Evolutionary conservation across 768 basidiomycete genomes (phyloP).

Genomic region (Xerocomellus dryophilus): DNA sequence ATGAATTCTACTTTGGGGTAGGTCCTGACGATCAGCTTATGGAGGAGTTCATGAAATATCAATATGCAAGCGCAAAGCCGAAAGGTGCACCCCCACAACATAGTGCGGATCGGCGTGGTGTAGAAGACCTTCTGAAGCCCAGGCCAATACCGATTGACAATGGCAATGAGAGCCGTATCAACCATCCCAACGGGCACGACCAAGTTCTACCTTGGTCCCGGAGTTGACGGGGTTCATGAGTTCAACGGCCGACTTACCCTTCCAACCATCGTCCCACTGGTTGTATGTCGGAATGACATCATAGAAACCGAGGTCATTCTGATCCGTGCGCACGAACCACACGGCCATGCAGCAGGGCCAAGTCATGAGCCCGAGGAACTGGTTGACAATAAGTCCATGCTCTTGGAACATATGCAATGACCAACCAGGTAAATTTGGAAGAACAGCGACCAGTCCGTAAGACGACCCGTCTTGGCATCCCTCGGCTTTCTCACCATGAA

Average conservation of each 20-base stretch:
- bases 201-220: slow-evolving; percentile 44
- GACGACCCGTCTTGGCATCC: slow-evolving; percentile 45
- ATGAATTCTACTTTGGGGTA: slow-evolving; percentile 39
- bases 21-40: slow-evolving; percentile 44
- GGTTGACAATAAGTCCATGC: slow-evolving; percentile 1
- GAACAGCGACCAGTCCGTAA: slow-evolving; percentile 49
- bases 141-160: slow-evolving; percentile 43
- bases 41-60: slow-evolving; percentile 40
- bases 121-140: slow-evolving; percentile 43
- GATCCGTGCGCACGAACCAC: slow-evolving; percentile 39
- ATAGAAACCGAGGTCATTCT: slow-evolving; percentile 37
- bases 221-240: slow-evolving; percentile 36
- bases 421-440: slow-evolving; percentile 47
- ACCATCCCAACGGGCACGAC: slow-evolving; percentile 38
- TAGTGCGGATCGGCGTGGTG: slow-evolving; percentile 43
- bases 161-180: slow-evolving; percentile 41
- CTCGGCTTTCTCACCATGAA: slow-evolving; percentile 49
- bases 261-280: slow-evolving; percentile 37
- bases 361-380: slow-evolving; percentile 45
- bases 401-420: not conserved
- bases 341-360: slow-evolving; percentile 46
- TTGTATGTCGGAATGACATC: slow-evolving; percentile 43
- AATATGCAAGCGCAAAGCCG: slow-evolving; percentile 41
- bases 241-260: slow-evolving; percentile 30
- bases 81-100: slow-evolving; percentile 51